Evolutionary conservation across 306 rosid species (phyloP).

Genomic region (Lupinus albus): DNA sequence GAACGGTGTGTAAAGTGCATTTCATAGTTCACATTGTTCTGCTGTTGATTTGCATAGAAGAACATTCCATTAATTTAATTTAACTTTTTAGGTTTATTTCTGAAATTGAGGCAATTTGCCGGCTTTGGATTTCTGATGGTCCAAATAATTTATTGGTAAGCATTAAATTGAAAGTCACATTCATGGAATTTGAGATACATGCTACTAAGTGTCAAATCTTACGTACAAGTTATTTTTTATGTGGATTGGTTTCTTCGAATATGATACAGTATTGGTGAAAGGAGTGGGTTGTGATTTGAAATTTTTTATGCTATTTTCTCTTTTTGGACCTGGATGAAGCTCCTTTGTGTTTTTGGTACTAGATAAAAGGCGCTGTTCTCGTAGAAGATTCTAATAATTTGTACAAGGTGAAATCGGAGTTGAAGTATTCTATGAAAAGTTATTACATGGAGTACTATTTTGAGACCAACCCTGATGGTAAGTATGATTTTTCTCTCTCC

Average conservation of each 20-base stretch:
- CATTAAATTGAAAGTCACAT: slow-evolving; percentile 18
- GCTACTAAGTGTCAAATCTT: slow-evolving; percentile 25
- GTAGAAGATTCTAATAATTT: slow-evolving; percentile 59
- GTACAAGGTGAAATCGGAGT: slow-evolving; percentile 80
- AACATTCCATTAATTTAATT: slow-evolving; percentile 13
- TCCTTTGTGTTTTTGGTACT: slow-evolving; percentile 21
- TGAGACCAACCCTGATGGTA: slow-evolving; percentile 64
- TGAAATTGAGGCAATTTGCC: slow-evolving; percentile 85
- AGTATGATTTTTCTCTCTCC: not conserved
- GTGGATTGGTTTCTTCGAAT: slow-evolving; percentile 18
- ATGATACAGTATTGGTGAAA: slow-evolving; percentile 15
- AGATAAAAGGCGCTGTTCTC: slow-evolving; percentile 78
- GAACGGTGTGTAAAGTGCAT: slow-evolving; percentile 65
- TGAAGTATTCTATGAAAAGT: slow-evolving; percentile 74
- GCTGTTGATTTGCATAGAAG: slow-evolving; percentile 9
- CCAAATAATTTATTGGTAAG: slow-evolving; percentile 81
- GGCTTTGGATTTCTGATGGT: slow-evolving; percentile 89
- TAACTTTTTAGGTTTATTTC: slow-evolving; percentile 76
- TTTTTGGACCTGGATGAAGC: slow-evolving; percentile 30
- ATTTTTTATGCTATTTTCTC: slow-evolving; percentile 17
- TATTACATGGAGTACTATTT: slow-evolving; percentile 86
- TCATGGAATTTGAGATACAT: slow-evolving; percentile 13
- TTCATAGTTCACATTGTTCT: slow-evolving; percentile 20
- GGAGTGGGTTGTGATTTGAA: not conserved
- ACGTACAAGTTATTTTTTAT: slow-evolving; percentile 6